Evolutionary conservation across 1,284 basidiomycete species (phyloP), one percentile per base, ranked within the genome.

Genomic region (Leccinum subspadiceum): DNA sequence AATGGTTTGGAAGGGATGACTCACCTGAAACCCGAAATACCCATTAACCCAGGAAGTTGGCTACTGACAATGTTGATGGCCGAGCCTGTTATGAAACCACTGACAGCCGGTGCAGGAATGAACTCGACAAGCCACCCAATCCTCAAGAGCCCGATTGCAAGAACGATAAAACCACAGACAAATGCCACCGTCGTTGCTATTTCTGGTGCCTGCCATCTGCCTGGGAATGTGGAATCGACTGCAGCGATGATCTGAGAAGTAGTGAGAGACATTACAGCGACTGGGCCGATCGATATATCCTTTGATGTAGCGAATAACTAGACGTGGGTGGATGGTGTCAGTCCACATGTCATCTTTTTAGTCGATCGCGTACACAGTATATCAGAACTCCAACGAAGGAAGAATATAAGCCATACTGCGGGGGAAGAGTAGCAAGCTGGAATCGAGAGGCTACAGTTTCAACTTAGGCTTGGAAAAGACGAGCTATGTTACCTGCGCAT

Each of bases 81-180:
- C 26, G 91, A 93, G 33, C 94, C 94, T 0, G 92, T 93, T 90
- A 93, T 92, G 75, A 91, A 98, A 13, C 94, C 95, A 64, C 93
- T 92, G 41, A 99, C 93, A 5, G 95, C 95, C 0, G 94, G 94
- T 2, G 85, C 81, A 17, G 93, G 90, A 64, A 97, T 98, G 73
- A 98, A 96, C 73, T 98, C 96, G 62, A 98, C 89, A 52, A 99
- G 79, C 93, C 96, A 97, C 1, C 96, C 96, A 7, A 98, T 70
- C 29, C 96, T 84, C 4, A 99, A 79, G n/a, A 98, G 77, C 59
- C 97, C 96, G 52, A 99, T 89, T 44, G 84, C 92, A 39, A 98
- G 84, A n/a, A 94, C 90, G 73, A 97, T 93, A 74, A 95, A 93
- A 44, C 96, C 96, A 73, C 87, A 92, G 52, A 98, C 82, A 71